These are phyloP conservation scores for Cryptococcus sp. DNA, from an alignment of 1,284 basidiomycete species.

Conservation along the genomic window DNA sequence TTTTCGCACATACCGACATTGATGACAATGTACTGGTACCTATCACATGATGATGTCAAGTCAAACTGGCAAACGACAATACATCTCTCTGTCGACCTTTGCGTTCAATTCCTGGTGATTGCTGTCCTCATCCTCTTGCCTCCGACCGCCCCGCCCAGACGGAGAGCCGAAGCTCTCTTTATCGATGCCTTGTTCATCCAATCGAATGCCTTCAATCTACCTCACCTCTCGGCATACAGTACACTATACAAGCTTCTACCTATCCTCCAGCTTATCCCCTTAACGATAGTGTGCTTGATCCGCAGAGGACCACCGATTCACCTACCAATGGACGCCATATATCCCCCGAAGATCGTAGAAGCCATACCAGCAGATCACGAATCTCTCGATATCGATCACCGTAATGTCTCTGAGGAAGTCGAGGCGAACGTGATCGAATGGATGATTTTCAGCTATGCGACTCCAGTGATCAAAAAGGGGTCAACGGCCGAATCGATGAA, in stretches of 20 bases:
- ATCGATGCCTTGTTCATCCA: constrained; percentile 6
- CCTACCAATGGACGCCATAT: constrained; percentile 65
- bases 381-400: constrained; percentile 27
- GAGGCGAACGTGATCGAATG: constrained; percentile 58
- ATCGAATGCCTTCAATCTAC: constrained; percentile 9
- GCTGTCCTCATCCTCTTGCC: constrained; percentile 42
- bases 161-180: constrained; percentile 5
- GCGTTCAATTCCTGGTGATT: constrained; percentile 54
- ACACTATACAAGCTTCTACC: constrained; percentile 32
- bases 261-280: constrained; percentile 48
- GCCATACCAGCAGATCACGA: constrained; percentile 25
- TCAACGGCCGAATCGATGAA: constrained; percentile 68
- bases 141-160: constrained; percentile 29
- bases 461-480: constrained; percentile 75
- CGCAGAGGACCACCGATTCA: constrained; percentile 69
- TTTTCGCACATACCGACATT: constrained; percentile 61
- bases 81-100: constrained; percentile 61
- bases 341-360: constrained; percentile 60
- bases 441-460: constrained; percentile 75
- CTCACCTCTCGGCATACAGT: constrained; percentile 11
- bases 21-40: constrained; percentile 54
- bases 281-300: constrained; percentile 56
- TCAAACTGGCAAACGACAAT: constrained; percentile 61
- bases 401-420: constrained; percentile 42
- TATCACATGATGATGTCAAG: constrained; percentile 54